A percentile compares a stretch with the other conserved stretches of the same genome.
phyloP scores from a whole-genome alignment of 805 yeast species.

The Yarrowia osloensis region DNA sequence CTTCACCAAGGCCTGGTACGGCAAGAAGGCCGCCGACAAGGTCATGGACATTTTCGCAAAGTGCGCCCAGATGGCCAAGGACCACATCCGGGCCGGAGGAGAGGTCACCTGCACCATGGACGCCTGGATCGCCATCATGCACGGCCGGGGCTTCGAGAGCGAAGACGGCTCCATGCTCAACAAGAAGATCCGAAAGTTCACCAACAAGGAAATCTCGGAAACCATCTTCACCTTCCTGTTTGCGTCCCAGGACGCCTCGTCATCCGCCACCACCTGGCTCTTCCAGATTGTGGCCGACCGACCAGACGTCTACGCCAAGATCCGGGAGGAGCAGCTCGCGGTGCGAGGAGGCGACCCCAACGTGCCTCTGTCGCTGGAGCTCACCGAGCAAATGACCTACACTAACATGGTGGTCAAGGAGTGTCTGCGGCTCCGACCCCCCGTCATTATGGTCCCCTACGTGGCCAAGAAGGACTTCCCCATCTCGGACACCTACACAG shows the following conservation, averaged over 20 bases:
- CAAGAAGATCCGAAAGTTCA: slow-evolving; percentile 72
- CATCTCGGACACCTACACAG: slow-evolving; percentile 77
- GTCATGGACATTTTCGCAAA: slow-evolving; percentile 88
- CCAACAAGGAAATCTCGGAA: slow-evolving; percentile 91
- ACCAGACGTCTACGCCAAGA: slow-evolving; percentile 82
- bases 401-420: slow-evolving; percentile 91
- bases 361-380: slow-evolving; percentile 61
- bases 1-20: slow-evolving; percentile 97
- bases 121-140: slow-evolving; percentile 89
- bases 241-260: slow-evolving; percentile 97
- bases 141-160: slow-evolving; percentile 51
- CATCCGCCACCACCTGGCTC: slow-evolving; percentile 96
- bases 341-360: slow-evolving; percentile 78
- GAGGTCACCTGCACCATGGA: slow-evolving; percentile 88
- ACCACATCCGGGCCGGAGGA: slow-evolving; percentile 74
- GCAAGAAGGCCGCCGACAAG: slow-evolving; percentile 87
- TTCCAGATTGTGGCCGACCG: slow-evolving; percentile 95
- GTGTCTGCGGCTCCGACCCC: slow-evolving; percentile 92
- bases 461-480: slow-evolving; percentile 87
- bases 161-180: slow-evolving; percentile 46
- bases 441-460: slow-evolving; percentile 97
- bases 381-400: slow-evolving; percentile 84
- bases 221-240: slow-evolving; percentile 94
- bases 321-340: slow-evolving; percentile 87
- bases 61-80: slow-evolving; percentile 88